Evolutionary conservation across 371 early-diverging fungal species (phyloP).

Genomic region (Zychaea mexicana): DNA sequence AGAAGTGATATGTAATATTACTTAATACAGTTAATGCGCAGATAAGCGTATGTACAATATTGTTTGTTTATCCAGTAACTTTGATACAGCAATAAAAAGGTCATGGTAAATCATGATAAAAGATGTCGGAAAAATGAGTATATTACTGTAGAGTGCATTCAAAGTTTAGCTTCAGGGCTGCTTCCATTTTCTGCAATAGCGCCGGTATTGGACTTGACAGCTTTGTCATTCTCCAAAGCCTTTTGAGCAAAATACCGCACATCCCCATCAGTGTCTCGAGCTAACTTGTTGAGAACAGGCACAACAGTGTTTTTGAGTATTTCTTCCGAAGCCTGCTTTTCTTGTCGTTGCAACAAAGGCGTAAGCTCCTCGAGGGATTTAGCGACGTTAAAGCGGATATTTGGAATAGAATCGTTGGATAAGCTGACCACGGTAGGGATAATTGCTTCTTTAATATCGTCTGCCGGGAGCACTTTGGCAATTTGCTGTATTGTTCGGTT

Average conservation of each 20-base stretch:
- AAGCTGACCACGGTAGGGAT: constrained; percentile 88
- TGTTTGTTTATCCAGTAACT: no score
- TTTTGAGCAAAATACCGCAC: constrained; percentile 89
- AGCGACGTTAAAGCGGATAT: constrained; percentile 98
- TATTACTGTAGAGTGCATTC: background rate
- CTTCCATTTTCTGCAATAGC: background rate
- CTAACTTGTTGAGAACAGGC: constrained; percentile 80
- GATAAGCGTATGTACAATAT: background rate
- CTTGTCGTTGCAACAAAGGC: constrained; percentile 69
- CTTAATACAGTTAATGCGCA: background rate
- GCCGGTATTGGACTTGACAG: background rate
- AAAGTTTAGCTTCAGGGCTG: constrained; percentile 8
- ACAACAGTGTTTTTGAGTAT: constrained; percentile 70
- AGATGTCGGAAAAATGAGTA: background rate
- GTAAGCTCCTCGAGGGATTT: constrained; percentile 88
- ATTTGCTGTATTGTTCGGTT: no score
- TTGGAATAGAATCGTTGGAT: constrained; percentile 94
- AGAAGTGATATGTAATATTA: background rate
- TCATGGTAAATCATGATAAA: no score
- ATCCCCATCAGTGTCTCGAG: constrained; percentile 88
- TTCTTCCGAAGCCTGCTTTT: constrained; percentile 47
- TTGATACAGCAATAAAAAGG: no score
- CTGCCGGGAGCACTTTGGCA: constrained; percentile 82
- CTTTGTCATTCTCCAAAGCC: constrained; percentile 58
- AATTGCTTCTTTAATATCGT: constrained; percentile 86